Conservation (phyloP, 257 asterid species). For the Fraxinus excelsior region DNA sequence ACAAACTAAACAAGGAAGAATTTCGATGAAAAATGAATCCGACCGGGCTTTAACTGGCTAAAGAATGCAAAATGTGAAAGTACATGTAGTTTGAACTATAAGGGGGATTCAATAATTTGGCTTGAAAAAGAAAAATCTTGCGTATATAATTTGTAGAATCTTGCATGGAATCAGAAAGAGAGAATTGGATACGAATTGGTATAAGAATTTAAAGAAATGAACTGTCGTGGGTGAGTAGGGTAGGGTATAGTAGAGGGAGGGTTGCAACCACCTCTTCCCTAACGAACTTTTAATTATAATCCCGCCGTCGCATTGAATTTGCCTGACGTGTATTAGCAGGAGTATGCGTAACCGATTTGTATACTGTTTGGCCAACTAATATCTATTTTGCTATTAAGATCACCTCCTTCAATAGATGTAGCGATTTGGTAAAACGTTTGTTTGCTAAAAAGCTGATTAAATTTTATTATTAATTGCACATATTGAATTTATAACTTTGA, state of each 20-base stretch:
- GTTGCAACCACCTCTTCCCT: constrained; percentile 54
- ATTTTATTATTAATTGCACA: too few relatives aligned
- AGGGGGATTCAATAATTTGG: not conserved
- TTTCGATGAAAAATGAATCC: too few relatives aligned
- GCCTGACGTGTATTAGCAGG: constrained; percentile 39
- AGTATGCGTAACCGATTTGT: constrained; percentile 18
- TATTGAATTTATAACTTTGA: too few relatives aligned
- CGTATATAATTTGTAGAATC: not conserved
- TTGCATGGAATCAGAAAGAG: not conserved
- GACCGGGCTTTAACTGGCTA: not conserved
- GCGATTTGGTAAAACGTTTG: too few relatives aligned
- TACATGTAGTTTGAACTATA: not conserved
- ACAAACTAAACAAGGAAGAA: too few relatives aligned
- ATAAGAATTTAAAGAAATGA: constrained; percentile 45
- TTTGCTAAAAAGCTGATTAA: too few relatives aligned
- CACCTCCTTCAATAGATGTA: too few relatives aligned
- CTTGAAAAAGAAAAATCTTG: not conserved
- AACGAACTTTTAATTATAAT: constrained; percentile 58
- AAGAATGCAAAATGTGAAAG: not conserved
- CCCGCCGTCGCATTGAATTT: constrained; percentile 46
- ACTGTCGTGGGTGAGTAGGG: not conserved
- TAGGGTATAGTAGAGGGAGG: not conserved
- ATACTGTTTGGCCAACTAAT: not conserved
- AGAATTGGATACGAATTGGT: constrained; percentile 20
- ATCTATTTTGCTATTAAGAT: not conserved